Conservation (phyloP, 148 eudicot species). For the Camellia granthamiana region DNA sequence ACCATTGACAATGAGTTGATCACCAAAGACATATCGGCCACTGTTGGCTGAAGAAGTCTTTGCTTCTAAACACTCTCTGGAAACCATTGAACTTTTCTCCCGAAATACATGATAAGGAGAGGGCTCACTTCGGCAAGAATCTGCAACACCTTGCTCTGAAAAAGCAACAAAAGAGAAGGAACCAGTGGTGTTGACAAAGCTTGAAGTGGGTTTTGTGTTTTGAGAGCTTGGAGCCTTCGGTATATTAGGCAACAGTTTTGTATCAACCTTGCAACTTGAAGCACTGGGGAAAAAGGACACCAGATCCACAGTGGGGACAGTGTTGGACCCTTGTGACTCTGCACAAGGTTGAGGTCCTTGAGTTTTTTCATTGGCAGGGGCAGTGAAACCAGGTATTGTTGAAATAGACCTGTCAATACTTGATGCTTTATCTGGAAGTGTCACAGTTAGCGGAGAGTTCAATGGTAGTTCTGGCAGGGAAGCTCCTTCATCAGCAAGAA, state of each 20-base stretch:
- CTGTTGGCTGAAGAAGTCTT: constrained; percentile 25
- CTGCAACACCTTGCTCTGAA: constrained; percentile 21
- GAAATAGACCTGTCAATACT: constrained; percentile 73
- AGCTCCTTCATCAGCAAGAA: constrained; percentile 99
- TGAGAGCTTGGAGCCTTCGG: constrained; percentile 27
- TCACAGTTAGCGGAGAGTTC: constrained; percentile 65
- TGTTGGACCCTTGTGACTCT: constrained; percentile 36
- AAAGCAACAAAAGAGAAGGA: constrained; percentile 19
- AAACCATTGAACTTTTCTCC: constrained; percentile 21
- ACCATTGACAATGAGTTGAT: constrained; percentile 19
- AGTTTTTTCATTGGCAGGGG: constrained; percentile 44
- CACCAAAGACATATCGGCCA: constrained; percentile 17
- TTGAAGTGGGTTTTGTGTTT: constrained; percentile 8
- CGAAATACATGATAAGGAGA: constrained; percentile 24
- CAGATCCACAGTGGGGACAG: constrained; percentile 30
- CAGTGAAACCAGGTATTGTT: constrained; percentile 53
- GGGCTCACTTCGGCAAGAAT: constrained; percentile 22
- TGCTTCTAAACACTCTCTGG: constrained; percentile 24
- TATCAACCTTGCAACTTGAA: constrained; percentile 27
- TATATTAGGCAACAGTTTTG: constrained; percentile 28
- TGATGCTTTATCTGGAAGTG: constrained; percentile 73
- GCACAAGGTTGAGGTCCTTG: constrained; percentile 31
- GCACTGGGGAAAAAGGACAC: constrained; percentile 22
- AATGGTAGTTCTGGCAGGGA: constrained; percentile 72
- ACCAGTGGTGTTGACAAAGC: constrained; percentile 16